phyloP scores from a whole-genome alignment of 139 green algal genomes.

The Penium margaritaceum region DNA sequence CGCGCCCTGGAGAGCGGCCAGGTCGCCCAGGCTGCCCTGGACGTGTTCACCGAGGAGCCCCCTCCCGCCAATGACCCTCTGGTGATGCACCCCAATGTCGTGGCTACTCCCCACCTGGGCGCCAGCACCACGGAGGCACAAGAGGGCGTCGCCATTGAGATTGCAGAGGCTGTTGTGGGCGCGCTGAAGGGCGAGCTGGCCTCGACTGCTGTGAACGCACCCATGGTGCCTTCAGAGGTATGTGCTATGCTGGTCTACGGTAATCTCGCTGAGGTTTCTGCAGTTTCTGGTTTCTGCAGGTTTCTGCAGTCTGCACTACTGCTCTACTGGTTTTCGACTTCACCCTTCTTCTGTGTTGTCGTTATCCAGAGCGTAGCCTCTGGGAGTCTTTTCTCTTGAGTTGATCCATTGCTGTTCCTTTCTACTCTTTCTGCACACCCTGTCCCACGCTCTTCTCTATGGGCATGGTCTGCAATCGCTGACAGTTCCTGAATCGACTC shows the following conservation, averaged over 20 bases:
- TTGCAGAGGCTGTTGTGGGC: conserved; percentile 83
- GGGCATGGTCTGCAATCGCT: too few species aligned
- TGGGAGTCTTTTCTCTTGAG: too few species aligned
- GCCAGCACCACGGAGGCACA: conserved; percentile 78
- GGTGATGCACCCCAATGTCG: conserved; percentile 67
- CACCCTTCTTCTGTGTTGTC: too few species aligned
- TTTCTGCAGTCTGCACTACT: too few species aligned
- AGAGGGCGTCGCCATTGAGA: conserved; percentile 86
- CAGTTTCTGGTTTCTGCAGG: too few species aligned
- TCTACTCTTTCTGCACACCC: neutral
- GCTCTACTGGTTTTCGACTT: too few species aligned
- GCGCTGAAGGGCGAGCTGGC: conserved; percentile 79
- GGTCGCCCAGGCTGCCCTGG: conserved; percentile 71
- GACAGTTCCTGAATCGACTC: too few species aligned
- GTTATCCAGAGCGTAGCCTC: too few species aligned
- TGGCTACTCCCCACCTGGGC: conserved; percentile 89
- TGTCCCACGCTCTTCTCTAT: too few species aligned
- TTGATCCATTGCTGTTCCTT: neutral
- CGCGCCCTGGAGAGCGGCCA: conserved; percentile 69
- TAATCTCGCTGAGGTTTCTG: too few species aligned
- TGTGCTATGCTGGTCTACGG: too few species aligned
- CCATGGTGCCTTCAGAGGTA: conserved; percentile 70
- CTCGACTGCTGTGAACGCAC: conserved; percentile 81
- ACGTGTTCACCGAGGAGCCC: conserved; percentile 84
- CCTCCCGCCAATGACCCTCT: conserved; percentile 67